phyloP scores from a whole-genome alignment of 139 green algal genomes.

The Nannochloris sp. region DNA sequence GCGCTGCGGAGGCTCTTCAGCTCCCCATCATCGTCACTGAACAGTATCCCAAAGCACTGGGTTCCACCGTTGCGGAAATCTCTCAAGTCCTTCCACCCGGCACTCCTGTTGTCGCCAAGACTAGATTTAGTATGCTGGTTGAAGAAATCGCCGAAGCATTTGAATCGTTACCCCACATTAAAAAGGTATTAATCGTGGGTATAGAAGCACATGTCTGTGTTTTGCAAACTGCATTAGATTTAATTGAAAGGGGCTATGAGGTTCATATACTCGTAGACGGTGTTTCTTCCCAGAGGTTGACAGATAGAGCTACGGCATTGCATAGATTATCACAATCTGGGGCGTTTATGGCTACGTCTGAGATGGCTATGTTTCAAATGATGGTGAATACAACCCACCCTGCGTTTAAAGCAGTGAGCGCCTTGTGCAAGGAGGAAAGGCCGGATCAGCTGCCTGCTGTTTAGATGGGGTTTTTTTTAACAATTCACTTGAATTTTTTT shows the following conservation, averaged over 20 bases:
- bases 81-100: conserved; percentile 33
- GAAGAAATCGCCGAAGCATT: conserved; percentile 31
- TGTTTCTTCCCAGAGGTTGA: conserved; percentile 50
- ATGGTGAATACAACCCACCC: conserved; percentile 49
- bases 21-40: conserved; percentile 76
- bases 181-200: conserved; percentile 67
- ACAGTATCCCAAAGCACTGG: conserved; percentile 79
- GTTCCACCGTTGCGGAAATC: conserved; percentile 60
- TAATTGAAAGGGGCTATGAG: conserved; percentile 59
- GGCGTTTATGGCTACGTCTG: conserved; percentile 30
- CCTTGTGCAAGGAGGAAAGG: conserved; percentile 50
- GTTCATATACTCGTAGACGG: conserved; percentile 79
- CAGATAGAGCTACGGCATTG: conserved; percentile 60
- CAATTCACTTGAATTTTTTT: no score
- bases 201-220: conserved; percentile 92
- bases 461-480: no score
- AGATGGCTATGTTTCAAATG: conserved; percentile 66
- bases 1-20: conserved; percentile 40
- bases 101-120: conserved; percentile 34
- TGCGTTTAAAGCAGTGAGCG: conserved; percentile 62
- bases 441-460: conserved; percentile 18
- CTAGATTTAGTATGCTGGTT: conserved; percentile 34
- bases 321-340: conserved; percentile 32
- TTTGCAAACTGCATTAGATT: conserved; percentile 72
- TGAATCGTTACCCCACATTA: conserved; percentile 16